phyloP scores from a whole-genome alignment of 2,329 filamentous ascomycete genomes.

The Claviceps arundinis region DNA sequence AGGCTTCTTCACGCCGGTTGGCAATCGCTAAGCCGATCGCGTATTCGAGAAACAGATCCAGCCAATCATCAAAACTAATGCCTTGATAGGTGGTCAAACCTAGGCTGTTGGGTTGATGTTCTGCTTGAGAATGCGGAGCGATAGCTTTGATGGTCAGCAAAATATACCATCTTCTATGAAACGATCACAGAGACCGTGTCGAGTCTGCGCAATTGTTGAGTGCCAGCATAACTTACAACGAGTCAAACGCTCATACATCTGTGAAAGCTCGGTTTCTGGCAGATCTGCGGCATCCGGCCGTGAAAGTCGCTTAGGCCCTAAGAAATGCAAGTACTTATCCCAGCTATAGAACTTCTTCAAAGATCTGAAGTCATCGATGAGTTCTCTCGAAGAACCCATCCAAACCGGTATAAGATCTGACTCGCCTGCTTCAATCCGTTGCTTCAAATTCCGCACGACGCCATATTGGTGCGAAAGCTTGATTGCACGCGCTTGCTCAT shows the following conservation, averaged over 20 bases:
- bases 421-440: slow-evolving; percentile 28
- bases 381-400: slow-evolving; percentile 44
- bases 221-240: slow-evolving; percentile 30
- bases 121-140: slow-evolving; percentile 6
- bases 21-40: slow-evolving; percentile 60
- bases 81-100: slow-evolving; percentile 44
- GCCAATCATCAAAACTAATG: slow-evolving; percentile 72
- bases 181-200: too few species aligned
- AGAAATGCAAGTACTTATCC: slow-evolving; percentile 50
- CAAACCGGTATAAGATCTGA: slow-evolving; percentile 34
- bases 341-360: slow-evolving; percentile 52
- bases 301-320: slow-evolving; percentile 24
- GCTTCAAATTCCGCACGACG: slow-evolving; percentile 28
- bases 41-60: slow-evolving; percentile 82
- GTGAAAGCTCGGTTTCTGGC: slow-evolving; percentile 32
- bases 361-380: slow-evolving; percentile 50
- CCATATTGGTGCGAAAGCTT: slow-evolving; percentile 29
- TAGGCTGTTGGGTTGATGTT: background rate
- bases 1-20: slow-evolving; percentile 57
- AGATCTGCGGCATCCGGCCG: slow-evolving; percentile 11
- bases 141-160: slow-evolving; percentile 5
- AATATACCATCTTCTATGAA: background rate
- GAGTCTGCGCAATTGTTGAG: too few species aligned
- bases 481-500: slow-evolving; percentile 28
- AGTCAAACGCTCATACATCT: slow-evolving; percentile 42